phyloP scores from a whole-genome alignment of 2,329 filamentous ascomycete species.

The Chaetothyriales sp. region DNA sequence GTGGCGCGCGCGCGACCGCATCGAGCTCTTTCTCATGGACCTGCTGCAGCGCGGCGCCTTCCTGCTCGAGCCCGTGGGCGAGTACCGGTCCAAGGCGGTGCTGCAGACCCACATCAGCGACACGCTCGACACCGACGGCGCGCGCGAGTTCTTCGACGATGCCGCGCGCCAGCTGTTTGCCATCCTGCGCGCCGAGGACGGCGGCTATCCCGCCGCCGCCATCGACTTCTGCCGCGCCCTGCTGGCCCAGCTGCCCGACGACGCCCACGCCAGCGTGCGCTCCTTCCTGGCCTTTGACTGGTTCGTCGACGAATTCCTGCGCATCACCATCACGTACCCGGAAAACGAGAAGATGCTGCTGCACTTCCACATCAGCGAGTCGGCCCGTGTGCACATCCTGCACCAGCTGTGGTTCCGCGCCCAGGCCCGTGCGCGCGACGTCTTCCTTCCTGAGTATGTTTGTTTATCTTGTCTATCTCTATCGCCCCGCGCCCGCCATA shows the following conservation, averaged over 20 bases:
- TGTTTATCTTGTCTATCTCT: no score
- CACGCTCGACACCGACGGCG: conserved; percentile 65
- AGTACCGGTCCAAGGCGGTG: conserved; percentile 47
- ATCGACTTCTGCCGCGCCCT: conserved; percentile 77
- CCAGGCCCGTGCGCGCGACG: conserved; percentile 65
- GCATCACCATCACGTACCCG: conserved; percentile 72
- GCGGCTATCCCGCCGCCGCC: conserved; percentile 74
- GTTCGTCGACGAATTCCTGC: conserved; percentile 78
- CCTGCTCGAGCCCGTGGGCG: conserved; percentile 70
- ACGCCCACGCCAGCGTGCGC: conserved; percentile 59
- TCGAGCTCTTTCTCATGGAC: conserved; percentile 92
- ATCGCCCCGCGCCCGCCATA: no score
- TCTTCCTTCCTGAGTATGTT: conserved; percentile 54
- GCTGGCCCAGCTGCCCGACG: conserved; percentile 55
- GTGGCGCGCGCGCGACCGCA: conserved; percentile 77
- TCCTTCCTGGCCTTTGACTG: conserved; percentile 80
- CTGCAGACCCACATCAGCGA: conserved; percentile 39
- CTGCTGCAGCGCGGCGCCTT: conserved; percentile 88
- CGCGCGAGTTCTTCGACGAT: conserved; percentile 76
- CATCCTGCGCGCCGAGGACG: conserved; percentile 68
- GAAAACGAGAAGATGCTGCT: conserved; percentile 61
- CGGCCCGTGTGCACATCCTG: conserved; percentile 63
- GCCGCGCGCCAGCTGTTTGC: conserved; percentile 72
- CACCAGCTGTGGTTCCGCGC: conserved; percentile 66
- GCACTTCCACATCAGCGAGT: conserved; percentile 84